phyloP scores from a whole-genome alignment of 2,329 filamentous ascomycete species.

The Diaporthe citriasiana region DNA sequence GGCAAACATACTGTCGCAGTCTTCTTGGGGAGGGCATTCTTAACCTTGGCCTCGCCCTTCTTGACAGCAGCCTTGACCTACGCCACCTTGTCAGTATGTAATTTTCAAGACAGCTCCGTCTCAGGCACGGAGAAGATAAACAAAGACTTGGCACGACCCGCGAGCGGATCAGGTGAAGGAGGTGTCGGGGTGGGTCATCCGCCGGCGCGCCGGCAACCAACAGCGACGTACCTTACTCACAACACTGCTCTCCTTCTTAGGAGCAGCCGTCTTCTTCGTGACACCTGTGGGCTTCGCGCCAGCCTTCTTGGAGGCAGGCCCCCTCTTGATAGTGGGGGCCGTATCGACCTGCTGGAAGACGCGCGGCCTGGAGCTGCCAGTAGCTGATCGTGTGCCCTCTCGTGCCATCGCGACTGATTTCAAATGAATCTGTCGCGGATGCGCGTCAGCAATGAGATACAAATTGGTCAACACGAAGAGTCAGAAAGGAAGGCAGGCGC shows the following conservation, averaged over 20 bases:
- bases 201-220: neutral
- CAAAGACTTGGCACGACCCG: neutral
- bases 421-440: neutral
- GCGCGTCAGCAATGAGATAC: slow-evolving; percentile 23
- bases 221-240: slow-evolving; percentile 50
- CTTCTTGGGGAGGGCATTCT: slow-evolving; percentile 45
- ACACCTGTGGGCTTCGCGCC: slow-evolving; percentile 52
- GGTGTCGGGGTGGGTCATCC: neutral
- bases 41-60: slow-evolving; percentile 48
- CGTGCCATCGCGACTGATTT: slow-evolving; percentile 56
- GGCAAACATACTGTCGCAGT: slow-evolving; percentile 42
- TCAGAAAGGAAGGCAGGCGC: too few species aligned
- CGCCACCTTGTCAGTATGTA: slow-evolving; percentile 18
- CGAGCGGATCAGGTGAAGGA: neutral
- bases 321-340: slow-evolving; percentile 60
- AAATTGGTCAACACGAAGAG: neutral
- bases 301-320: slow-evolving; percentile 47
- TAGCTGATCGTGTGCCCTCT: slow-evolving; percentile 66
- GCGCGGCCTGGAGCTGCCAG: slow-evolving; percentile 67
- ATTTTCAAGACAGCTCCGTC: neutral
- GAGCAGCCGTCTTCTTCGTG: slow-evolving; percentile 55
- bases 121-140: neutral
- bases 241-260: slow-evolving; percentile 53
- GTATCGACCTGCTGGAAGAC: slow-evolving; percentile 65
- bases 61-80: slow-evolving; percentile 51